A percentile compares a stretch with the other conserved stretches of the same genome.
Evolutionary conservation across 768 basidiomycete genomes (phyloP).

Genomic region (Cyclocybe aegerita): DNA sequence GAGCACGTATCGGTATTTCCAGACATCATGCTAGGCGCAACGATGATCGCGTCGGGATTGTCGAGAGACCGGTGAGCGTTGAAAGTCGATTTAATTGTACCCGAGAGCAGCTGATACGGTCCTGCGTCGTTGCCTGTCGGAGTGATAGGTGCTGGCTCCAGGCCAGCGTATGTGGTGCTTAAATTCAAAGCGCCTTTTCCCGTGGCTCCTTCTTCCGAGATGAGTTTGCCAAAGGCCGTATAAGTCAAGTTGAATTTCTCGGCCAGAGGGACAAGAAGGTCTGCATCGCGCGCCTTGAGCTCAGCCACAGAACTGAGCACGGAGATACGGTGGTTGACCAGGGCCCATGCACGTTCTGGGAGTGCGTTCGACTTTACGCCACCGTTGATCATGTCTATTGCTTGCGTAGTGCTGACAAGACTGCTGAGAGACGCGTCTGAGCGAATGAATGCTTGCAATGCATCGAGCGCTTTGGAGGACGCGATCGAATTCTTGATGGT

Average conservation of each 20-base stretch:
- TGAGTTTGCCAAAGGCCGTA: slow-evolving; percentile 48
- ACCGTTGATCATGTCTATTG: slow-evolving; percentile 66
- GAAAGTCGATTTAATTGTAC: slow-evolving; percentile 63
- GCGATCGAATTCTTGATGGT: slow-evolving; percentile 45
- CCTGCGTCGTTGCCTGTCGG: slow-evolving; percentile 41
- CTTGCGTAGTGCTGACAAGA: slow-evolving; percentile 71
- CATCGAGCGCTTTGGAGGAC: slow-evolving; percentile 50
- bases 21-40: slow-evolving; percentile 56
- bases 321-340: slow-evolving; percentile 74
- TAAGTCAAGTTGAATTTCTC: slow-evolving; percentile 56
- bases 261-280: slow-evolving; percentile 47
- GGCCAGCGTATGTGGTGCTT: slow-evolving; percentile 46
- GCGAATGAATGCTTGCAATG: slow-evolving; percentile 48
- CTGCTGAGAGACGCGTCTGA: slow-evolving; percentile 39
- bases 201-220: slow-evolving; percentile 32
- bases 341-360: slow-evolving; percentile 68
- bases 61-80: slow-evolving; percentile 43
- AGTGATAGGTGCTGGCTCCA: slow-evolving; percentile 71
- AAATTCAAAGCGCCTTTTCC: slow-evolving; percentile 49
- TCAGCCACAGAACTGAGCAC: slow-evolving; percentile 41
- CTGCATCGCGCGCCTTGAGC: slow-evolving; percentile 42
- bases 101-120: slow-evolving; percentile 56
- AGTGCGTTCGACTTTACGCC: slow-evolving; percentile 79
- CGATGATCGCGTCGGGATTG: slow-evolving; percentile 35
- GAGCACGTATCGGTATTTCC: slow-evolving; percentile 59